Evolutionary conservation across 495 filamentous ascomycete genomes (phyloP).

Genomic region (Letharia lupina): DNA sequence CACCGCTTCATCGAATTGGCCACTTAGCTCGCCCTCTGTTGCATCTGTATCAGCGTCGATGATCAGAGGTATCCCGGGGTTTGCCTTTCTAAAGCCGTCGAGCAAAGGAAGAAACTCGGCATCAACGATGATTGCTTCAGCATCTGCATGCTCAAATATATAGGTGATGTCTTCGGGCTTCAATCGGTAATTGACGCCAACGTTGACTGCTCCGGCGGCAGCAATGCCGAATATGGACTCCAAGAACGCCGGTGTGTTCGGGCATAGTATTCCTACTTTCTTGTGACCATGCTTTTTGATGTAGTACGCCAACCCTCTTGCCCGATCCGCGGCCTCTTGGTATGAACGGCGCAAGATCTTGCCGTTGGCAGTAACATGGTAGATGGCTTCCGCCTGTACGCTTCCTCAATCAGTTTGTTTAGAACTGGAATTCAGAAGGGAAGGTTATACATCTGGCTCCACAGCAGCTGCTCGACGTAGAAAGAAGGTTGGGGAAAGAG

Average conservation of each 20-base stretch:
- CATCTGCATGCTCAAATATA: slow-evolving; percentile 78
- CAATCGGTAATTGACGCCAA: slow-evolving; percentile 83
- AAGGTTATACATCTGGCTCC: slow-evolving; percentile 61
- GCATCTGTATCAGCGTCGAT: slow-evolving; percentile 81
- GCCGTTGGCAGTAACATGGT: slow-evolving; percentile 76
- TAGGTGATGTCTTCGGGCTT: slow-evolving; percentile 83
- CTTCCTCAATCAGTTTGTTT: not conserved
- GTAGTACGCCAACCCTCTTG: slow-evolving; percentile 80
- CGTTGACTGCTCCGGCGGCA: slow-evolving; percentile 72
- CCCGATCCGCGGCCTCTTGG: slow-evolving; percentile 70
- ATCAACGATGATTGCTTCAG: slow-evolving; percentile 84
- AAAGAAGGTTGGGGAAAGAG: slow-evolving; percentile 83
- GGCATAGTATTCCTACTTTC: slow-evolving; percentile 69
- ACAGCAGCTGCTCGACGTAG: slow-evolving; percentile 80
- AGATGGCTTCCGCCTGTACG: slow-evolving; percentile 65
- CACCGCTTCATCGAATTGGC: slow-evolving; percentile 78
- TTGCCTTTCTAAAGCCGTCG: slow-evolving; percentile 47
- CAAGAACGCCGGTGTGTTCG: slow-evolving; percentile 92
- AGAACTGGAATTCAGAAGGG: not conserved
- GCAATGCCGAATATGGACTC: slow-evolving; percentile 84
- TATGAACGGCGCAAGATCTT: slow-evolving; percentile 68
- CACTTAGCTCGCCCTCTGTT: slow-evolving; percentile 60
- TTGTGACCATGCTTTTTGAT: slow-evolving; percentile 60
- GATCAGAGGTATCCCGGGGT: slow-evolving; percentile 58
- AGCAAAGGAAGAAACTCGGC: slow-evolving; percentile 65